Base-by-base conservation (phyloP, 2,329 filamentous ascomycete species). In the Pseudomassariella vexata region DNA sequence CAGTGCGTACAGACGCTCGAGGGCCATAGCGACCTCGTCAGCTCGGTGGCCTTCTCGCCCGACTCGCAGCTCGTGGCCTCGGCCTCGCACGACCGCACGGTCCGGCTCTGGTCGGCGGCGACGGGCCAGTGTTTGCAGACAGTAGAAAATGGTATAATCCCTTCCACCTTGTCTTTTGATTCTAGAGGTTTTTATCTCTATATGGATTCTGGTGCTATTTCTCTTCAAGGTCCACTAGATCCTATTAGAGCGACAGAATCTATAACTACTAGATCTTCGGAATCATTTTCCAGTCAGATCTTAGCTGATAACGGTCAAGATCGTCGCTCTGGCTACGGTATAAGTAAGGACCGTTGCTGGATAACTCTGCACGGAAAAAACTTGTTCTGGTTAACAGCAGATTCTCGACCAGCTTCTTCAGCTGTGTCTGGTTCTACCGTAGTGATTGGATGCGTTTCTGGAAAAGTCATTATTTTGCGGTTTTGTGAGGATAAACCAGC, bases 11-110 rank as follows among this genome's bases (percentile, higher is more conserved):
- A 17, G 6, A 39, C 26, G 20, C 3, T 39, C 16, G 30, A 35
- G 11, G 41, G 26, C 28, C 31, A 41, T 18, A 17, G 6, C 2
- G 11, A 20, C 2, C 3, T 5, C 1, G 15, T 25, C 12, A 15
- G 1, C 2, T 16, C 28, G 7, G 30, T 36, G 3, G 32, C 18
- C 8, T 39, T 44, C 18, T 43, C 40, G 11, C 28, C 24, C 2
- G 34, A 31, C 2, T 9, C 20, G 4, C 7, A 24, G 21, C 11
- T 24, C 2, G 6, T 31, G 62, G 59, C 31, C 9, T 38, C 31
- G n/a, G 30, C 5, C 3, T 35, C 28, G 16, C 4, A 19, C 0
- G 34, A 29, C 15, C 9, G 24, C 10, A 29, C 11, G 10, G 18
- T 39, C 24, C 9, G 18, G 19, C 2, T 41, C 23, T 39, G 22